phyloP scores from a whole-genome alignment of 2,329 filamentous ascomycete genomes.

The Talaromyces sp. region DNA sequence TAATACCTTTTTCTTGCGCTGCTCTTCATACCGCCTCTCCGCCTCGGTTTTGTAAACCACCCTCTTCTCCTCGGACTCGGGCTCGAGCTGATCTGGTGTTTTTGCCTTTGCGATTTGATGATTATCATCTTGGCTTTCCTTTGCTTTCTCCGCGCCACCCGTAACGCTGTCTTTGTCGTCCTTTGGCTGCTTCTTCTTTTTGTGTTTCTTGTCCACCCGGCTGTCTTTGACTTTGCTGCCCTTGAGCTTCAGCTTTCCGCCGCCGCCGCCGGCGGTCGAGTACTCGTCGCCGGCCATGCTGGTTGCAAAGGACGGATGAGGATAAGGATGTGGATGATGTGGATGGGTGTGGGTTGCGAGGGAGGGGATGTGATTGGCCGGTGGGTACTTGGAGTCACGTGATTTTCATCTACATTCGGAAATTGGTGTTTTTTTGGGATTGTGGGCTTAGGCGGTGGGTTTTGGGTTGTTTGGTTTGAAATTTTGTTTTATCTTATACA shows the following conservation, averaged over 20 bases:
- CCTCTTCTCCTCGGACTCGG: constrained; percentile 20
- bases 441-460: not conserved
- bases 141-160: not conserved
- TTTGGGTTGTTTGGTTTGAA: too few relatives aligned
- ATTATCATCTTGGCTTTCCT: constrained; percentile 11
- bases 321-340: too few relatives aligned
- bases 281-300: constrained; percentile 59
- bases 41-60: constrained; percentile 70
- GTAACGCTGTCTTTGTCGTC: not conserved
- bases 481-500: too few relatives aligned
- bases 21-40: constrained; percentile 75
- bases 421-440: not conserved
- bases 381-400: not conserved
- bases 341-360: not conserved
- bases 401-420: not conserved
- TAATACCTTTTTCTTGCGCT: constrained; percentile 67
- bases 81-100: constrained; percentile 5
- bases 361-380: not conserved
- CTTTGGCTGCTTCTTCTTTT: constrained; percentile 39
- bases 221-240: constrained; percentile 58
- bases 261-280: constrained; percentile 54
- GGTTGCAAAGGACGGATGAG: not conserved
- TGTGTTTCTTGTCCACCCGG: constrained; percentile 43
- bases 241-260: constrained; percentile 80
- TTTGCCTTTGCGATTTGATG: not conserved